Conservation (phyloP, 768 basidiomycete species). For the Tylopilus sp. region DNA sequence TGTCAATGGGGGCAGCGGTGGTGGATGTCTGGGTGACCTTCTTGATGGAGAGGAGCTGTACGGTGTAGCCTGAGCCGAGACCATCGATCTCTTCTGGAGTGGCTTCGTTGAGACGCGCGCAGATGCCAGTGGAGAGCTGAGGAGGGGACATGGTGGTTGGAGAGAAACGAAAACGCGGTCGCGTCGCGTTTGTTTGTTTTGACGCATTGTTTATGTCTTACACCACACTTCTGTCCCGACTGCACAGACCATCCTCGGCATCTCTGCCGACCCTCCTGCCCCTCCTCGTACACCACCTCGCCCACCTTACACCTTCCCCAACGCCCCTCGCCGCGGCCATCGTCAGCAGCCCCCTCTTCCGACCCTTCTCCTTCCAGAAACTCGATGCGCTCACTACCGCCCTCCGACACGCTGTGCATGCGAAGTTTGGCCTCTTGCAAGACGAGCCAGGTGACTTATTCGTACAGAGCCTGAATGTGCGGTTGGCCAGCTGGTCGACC, state of each 20-base stretch:
- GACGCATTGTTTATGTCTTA: constrained; percentile 16
- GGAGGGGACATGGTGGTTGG: constrained; percentile 37
- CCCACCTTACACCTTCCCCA: constrained; percentile 24
- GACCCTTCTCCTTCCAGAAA: constrained; percentile 28
- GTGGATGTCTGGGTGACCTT: constrained; percentile 47
- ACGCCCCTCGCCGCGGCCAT: constrained; percentile 33
- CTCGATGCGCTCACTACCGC: constrained; percentile 26
- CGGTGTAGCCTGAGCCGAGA: constrained; percentile 39
- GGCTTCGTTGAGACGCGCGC: constrained; percentile 45
- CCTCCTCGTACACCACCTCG: constrained; percentile 29
- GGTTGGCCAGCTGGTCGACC: constrained; percentile 48
- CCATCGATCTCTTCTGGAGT: constrained; percentile 27
- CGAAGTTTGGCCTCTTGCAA: constrained; percentile 24
- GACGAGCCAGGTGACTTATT: constrained; percentile 30
- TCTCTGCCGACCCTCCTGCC: constrained; percentile 23
- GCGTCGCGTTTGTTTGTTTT: constrained; percentile 14
- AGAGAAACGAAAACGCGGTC: not conserved
- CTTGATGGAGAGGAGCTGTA: constrained; percentile 85
- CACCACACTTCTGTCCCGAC: constrained; percentile 21
- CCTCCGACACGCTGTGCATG: constrained; percentile 32
- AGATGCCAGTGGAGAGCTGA: constrained; percentile 53
- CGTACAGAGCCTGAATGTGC: constrained; percentile 35
- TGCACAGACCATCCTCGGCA: constrained; percentile 25
- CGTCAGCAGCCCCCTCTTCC: constrained; percentile 30
- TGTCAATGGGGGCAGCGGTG: constrained; percentile 41